Evolutionary conservation across 148 eudicot species (phyloP).

Genomic region (Hydrangea macrophylla): DNA sequence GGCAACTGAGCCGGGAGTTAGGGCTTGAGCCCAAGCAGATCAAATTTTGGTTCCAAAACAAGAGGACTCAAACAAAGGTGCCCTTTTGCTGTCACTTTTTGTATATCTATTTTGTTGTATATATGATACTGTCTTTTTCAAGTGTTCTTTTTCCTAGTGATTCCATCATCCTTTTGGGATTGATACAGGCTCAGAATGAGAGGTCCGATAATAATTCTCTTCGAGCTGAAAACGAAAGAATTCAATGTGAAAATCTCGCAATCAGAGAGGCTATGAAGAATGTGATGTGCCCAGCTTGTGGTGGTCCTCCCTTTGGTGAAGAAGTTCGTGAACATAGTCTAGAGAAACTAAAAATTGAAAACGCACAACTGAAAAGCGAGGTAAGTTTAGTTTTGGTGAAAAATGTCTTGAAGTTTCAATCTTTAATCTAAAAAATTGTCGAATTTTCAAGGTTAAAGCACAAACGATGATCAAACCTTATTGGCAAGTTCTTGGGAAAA

Average conservation of each 20-base stretch:
- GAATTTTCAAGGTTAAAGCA: no score
- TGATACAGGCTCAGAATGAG: slow-evolving; percentile 11
- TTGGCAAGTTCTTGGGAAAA: no score
- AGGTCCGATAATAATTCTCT: slow-evolving; percentile 9
- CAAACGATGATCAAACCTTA: no score
- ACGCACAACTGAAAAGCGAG: slow-evolving; percentile 11
- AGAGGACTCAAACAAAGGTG: slow-evolving; percentile 58
- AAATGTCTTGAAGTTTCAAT: no score
- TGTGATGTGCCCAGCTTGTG: slow-evolving; percentile 6
- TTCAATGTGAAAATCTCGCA: slow-evolving; percentile 16
- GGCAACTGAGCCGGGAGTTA: slow-evolving; percentile 35
- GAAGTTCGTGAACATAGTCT: slow-evolving; percentile 3
- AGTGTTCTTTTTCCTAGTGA: neutral
- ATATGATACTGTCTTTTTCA: no score
- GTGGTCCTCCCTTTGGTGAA: slow-evolving; percentile 3
- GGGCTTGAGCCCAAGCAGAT: slow-evolving; percentile 42
- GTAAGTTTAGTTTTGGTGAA: neutral
- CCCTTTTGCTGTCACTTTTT: neutral
- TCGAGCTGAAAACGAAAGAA: slow-evolving; percentile 1
- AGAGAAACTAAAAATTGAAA: slow-evolving; percentile 11
- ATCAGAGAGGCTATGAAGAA: slow-evolving; percentile 6
- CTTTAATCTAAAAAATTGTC: no score
- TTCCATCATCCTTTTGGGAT: neutral
- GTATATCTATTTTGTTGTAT: no score
- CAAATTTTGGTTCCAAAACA: slow-evolving; percentile 62